These are phyloP conservation scores for Exophiala sideris DNA, from an alignment of 2,329 filamentous ascomycete genomes.

Conservation along the genomic window DNA sequence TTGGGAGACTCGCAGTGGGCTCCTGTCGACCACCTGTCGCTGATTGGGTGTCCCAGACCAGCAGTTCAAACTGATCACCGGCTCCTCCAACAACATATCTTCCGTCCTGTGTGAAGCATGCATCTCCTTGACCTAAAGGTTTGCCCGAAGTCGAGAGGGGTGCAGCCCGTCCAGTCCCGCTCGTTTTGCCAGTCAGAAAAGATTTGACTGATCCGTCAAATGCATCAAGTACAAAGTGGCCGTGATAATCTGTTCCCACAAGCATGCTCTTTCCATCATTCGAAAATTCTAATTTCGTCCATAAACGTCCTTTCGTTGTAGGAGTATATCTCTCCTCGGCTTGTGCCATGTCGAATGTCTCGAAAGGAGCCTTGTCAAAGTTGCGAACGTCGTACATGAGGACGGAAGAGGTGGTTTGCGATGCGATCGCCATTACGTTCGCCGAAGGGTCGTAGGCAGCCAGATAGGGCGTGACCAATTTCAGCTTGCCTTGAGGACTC, in stretches of 20 bases:
- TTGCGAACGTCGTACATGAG: constrained; percentile 91
- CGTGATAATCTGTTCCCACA: constrained; percentile 75
- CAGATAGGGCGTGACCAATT: constrained; percentile 76
- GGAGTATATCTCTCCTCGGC: constrained; percentile 55
- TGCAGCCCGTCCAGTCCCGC: constrained; percentile 47
- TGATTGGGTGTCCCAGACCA: constrained; percentile 79
- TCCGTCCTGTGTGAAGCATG: constrained; percentile 85
- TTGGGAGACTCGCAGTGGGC: constrained; percentile 39
- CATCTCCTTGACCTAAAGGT: constrained; percentile 63
- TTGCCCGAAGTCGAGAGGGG: constrained; percentile 54
- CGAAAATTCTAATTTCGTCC: constrained; percentile 91
- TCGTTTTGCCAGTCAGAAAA: constrained; percentile 57
- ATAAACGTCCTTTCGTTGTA: constrained; percentile 52
- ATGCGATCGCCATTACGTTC: constrained; percentile 85
- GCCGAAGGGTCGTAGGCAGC: constrained; percentile 90
- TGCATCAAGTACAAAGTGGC: constrained; percentile 90
- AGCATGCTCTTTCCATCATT: constrained; percentile 91
- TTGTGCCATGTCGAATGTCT: constrained; percentile 70
- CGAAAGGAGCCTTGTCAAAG: constrained; percentile 87
- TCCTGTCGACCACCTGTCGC: constrained; percentile 54
- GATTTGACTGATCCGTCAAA: constrained; percentile 79
- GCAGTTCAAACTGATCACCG: constrained; percentile 63
- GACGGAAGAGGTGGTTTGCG: constrained; percentile 72
- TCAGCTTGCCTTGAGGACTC: constrained; percentile 74
- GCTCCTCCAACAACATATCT: constrained; percentile 82